Percentiles rank a stretch among this genome's conserved stretches.
These are phyloP conservation scores for Basipetospora sp. DNA, from an alignment of 2,329 filamentous ascomycete genomes.

Conservation along the genomic window DNA sequence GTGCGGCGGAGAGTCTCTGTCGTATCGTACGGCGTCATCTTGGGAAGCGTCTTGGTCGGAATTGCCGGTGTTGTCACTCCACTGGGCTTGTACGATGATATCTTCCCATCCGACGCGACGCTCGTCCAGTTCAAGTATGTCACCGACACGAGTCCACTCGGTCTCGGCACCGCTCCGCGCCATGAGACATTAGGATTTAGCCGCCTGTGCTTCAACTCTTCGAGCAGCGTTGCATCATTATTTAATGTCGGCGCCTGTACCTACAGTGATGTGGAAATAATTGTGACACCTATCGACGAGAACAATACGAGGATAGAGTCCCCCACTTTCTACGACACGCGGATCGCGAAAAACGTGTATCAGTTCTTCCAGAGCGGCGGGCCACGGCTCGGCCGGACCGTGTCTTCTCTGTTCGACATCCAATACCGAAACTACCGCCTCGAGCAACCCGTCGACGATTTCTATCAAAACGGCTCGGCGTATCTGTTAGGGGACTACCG, in stretches of 20 bases:
- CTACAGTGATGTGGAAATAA: neutral
- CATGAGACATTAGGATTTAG: neutral
- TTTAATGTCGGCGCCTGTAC: neutral
- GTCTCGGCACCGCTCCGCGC: neutral
- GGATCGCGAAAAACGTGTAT: neutral
- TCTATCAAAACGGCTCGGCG: neutral
- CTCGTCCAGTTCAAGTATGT: conserved; percentile 2
- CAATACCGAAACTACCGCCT: conserved; percentile 14
- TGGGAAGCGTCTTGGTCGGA: neutral
- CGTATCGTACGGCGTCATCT: neutral
- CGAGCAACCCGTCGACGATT: neutral
- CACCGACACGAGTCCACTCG: neutral
- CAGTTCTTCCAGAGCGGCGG: conserved; percentile 1
- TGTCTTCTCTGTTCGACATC: conserved; percentile 29
- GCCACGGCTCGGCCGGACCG: conserved; percentile 10
- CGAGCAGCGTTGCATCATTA: no score
- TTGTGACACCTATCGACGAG: neutral
- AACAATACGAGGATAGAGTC: neutral
- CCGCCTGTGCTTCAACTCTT: neutral
- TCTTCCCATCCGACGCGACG: neutral
- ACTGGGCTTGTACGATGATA: conserved; percentile 6
- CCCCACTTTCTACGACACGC: neutral
- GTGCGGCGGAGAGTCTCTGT: neutral
- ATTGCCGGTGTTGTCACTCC: conserved; percentile 5
- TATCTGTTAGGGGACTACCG: conserved; percentile 3